Evolutionary conservation across 495 filamentous ascomycete species (phyloP), one percentile per base, ranked within the genome.

Genomic region (Aspergillus homomorphus): DNA sequence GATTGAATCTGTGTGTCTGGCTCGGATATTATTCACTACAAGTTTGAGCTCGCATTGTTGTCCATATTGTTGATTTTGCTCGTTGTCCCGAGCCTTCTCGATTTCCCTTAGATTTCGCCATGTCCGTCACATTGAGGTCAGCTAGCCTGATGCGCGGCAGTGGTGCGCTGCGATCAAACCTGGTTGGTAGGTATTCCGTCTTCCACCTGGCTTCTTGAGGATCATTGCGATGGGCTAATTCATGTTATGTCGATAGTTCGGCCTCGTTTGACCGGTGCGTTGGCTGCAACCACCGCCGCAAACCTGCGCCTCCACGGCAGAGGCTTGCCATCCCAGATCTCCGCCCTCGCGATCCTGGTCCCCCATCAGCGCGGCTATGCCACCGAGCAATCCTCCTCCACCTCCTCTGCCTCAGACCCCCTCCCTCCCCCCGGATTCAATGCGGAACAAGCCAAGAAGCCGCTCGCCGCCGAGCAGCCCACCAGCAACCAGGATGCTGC

Each of bases 391-490:
- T 82, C 84, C 18, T 84, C 83, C 24, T 76, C 80, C 28, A 77
- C 75, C 10, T 69, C 69, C 14, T 51, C 71, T 23, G 77, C 82
- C 49, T 80, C 82, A 51, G 77, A 81, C 38, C 77, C 75, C 45
- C 87, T 84, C 18, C 94, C 94, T 33, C 93, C 94, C 49, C 94
- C 94, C 10, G 95, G 94, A 9, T 99, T 97, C 81, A 92, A 96
- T 69, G 77, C 90, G 16, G 86, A 96, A 67, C 75, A 90, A 72
- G 94, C 94, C 41, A 96, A 92, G 82, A 95, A 90, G 64, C 91
- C 94, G 2, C 77, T 94, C 38, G 78, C 83, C 0, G 77, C 77
- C 58, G 81, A 76, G 60, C 76, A 69, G 61, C 64, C 54, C 60
- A 66, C 20, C 64, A 65, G 30, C 50, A 53, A 43, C 60, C 56